These are phyloP conservation scores for Castanea sativa DNA, from an alignment of 306 rosid genomes.

Conservation along the genomic window DNA sequence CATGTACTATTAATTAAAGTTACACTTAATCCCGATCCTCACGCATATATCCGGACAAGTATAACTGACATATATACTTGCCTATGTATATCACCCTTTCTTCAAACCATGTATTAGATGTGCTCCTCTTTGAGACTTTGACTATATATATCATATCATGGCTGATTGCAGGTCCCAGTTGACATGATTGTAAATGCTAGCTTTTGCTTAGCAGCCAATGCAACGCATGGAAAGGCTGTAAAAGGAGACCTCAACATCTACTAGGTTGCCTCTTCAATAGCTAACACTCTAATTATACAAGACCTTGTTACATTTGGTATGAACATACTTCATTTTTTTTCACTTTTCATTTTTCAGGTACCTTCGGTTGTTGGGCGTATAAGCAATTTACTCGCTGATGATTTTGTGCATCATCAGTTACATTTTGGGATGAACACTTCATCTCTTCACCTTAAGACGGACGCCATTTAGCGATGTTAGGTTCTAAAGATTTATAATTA, in stretches of 20 bases:
- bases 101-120: no score
- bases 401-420: background rate
- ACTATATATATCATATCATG: background rate
- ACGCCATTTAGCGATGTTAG: no score
- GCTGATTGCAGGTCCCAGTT: background rate
- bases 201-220: background rate
- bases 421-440: no score
- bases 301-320: background rate
- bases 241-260: background rate
- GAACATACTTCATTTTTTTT: background rate
- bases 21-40: no score
- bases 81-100: no score
- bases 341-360: background rate
- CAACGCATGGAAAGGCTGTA: background rate
- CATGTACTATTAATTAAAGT: no score
- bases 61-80: no score
- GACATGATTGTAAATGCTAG: slow-evolving; percentile 14
- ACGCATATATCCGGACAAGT: no score
- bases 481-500: no score
- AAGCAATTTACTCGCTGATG: background rate
- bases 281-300: background rate
- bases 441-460: no score
- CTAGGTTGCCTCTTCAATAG: background rate
- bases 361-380: background rate
- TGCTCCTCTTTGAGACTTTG: no score